phyloP scores from a whole-genome alignment of 106 monocot species.

The Dendrobium officinale region DNA sequence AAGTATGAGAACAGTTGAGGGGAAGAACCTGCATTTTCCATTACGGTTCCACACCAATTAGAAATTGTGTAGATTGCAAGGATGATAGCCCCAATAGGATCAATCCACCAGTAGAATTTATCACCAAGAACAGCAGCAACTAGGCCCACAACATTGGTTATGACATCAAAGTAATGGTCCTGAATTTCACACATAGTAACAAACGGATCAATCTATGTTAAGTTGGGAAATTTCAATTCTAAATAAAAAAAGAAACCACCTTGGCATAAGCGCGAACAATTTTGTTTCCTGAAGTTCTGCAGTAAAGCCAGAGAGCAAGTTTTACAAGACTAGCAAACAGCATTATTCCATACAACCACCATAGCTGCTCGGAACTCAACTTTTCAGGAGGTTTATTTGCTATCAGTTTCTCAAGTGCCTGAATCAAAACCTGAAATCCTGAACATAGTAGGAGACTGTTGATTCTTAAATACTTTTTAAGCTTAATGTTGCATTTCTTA shows the following conservation, averaged over 20 bases:
- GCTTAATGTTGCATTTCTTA: background rate
- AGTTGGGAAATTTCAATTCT: background rate
- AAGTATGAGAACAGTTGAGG: background rate
- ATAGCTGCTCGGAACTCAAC: slow-evolving; percentile 41
- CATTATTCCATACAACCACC: slow-evolving; percentile 84
- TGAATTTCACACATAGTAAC: slow-evolving; percentile 11
- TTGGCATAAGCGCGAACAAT: slow-evolving; percentile 92
- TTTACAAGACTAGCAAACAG: slow-evolving; percentile 75
- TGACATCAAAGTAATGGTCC: slow-evolving; percentile 97
- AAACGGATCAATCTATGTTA: background rate
- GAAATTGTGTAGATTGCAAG: slow-evolving; percentile 84
- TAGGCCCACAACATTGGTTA: slow-evolving; percentile 84
- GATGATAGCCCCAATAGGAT: slow-evolving; percentile 76
- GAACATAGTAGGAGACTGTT: background rate
- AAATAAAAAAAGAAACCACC: slow-evolving; percentile 30
- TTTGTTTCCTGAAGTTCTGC: slow-evolving; percentile 65
- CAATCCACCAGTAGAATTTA: slow-evolving; percentile 94
- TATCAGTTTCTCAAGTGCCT: slow-evolving; percentile 70
- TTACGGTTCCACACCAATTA: slow-evolving; percentile 87
- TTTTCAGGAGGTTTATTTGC: slow-evolving; percentile 37
- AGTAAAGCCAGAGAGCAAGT: slow-evolving; percentile 83
- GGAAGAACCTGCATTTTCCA: slow-evolving; percentile 84
- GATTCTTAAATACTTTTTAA: background rate
- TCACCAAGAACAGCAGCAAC: slow-evolving; percentile 91
- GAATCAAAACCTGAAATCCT: slow-evolving; percentile 90